phyloP scores from a whole-genome alignment of 2,329 filamentous ascomycete species.

The Aspergillus jensenii region DNA sequence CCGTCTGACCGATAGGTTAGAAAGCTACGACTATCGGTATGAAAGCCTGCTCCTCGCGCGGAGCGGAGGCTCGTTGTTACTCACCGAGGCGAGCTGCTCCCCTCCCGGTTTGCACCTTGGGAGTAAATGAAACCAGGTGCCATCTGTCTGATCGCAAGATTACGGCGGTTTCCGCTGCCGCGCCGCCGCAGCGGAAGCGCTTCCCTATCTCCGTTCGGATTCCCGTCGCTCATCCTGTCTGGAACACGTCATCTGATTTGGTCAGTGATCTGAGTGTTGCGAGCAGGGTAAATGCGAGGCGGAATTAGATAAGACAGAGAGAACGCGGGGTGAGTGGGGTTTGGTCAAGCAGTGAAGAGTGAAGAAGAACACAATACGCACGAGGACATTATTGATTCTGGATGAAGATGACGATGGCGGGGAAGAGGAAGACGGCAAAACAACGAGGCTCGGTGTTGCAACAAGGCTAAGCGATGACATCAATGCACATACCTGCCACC shows the following conservation, averaged over 20 bases:
- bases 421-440: background rate
- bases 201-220: constrained; percentile 16
- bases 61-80: background rate
- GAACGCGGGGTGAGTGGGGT: background rate
- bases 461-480: constrained; percentile 3
- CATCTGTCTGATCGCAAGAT: background rate
- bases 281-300: background rate
- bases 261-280: constrained; percentile 9
- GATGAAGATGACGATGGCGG: background rate
- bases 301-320: background rate
- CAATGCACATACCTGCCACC: background rate
- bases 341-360: background rate
- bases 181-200: constrained; percentile 17
- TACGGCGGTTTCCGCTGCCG: constrained; percentile 2
- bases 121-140: constrained; percentile 1
- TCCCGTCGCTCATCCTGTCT: constrained; percentile 22
- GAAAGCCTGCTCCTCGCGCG: background rate
- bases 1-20: constrained; percentile 14
- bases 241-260: constrained; percentile 21
- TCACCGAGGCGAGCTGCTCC: constrained; percentile 14
- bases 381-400: constrained; percentile 1
- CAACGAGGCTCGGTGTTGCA: background rate
- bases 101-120: background rate
- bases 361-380: constrained; percentile 7
- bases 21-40: background rate